Evolutionary conservation across 2,329 filamentous ascomycete species (phyloP), one percentile per base, ranked within the genome.

Genomic region (Ophiostoma pallidulum): DNA sequence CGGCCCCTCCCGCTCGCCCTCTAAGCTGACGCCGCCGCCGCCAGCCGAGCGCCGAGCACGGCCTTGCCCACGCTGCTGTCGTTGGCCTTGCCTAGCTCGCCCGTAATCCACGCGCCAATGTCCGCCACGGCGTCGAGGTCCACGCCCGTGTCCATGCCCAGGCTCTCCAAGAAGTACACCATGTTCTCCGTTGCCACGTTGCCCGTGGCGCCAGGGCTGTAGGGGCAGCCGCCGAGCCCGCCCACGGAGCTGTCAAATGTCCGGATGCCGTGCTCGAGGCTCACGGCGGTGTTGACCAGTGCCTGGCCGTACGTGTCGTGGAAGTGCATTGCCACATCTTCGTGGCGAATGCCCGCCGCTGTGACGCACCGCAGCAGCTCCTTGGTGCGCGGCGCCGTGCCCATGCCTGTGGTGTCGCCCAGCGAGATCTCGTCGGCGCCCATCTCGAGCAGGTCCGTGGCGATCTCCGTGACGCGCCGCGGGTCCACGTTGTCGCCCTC

Each of bases 341-440:
- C 78, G 47, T 74, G 75, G 18, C 82, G 73, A 16, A 94, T 74
- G 0, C 82, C 83, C 2, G 83, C 84, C 1, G 78, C 74, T 8
- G 71, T 64, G 64, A 88, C 67, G 48, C 80, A 80, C 53, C 73
- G 73, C 49, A 89, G 69, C 40, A 89, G 67, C 48, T 78, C 75
- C 47, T 71, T 68, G 3, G 83, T 87, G 48, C 78, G 71, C 16
- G 80, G 81, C n/a, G 80, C 82, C 0, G 86, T 94, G 28, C 89
- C 90, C 76, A 94, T 89, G 16, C 90, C 90, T 0, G 89, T 91
- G 0, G 90, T 96, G 60, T 95, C 90, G 7, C 88, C 89, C 1
- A 95, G 76, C 2, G 85, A 86, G 56, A 96, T 89, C 70, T 95
- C 88, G 60, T 94, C 87, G 18, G 87, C 90, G 16, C 90, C 90